Evolutionary conservation across 495 filamentous ascomycete genomes (phyloP), one percentile per base, ranked within the genome.

Genomic region (Talaromyces liani): DNA sequence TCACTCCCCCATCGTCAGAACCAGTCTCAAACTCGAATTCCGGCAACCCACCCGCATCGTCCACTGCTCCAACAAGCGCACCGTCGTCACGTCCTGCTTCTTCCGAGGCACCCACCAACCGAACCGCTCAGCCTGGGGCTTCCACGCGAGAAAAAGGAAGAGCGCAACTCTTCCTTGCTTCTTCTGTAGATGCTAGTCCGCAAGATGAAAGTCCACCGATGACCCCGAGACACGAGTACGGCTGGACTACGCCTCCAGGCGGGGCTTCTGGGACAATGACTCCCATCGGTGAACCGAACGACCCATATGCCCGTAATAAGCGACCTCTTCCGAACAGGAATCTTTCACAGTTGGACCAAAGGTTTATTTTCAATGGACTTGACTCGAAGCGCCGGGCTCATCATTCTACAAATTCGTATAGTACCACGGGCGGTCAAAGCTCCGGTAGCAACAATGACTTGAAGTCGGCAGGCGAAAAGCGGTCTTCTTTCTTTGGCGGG

Each of bases 291-390:
- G 92, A 96, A 36, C 85, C 78, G 25, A 90, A 96, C 72, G 92
- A 98, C 70, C 92, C 93, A 7, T 96, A 96, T 73, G 89, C 91
- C 16, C 88, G 91, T 62, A 88, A 84, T 69, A 93, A 88, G 68
- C 87, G 93, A 18, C 86, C 87, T 24, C 86, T 87, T 4, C 91
- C 91, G 67, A 75, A 85, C 24, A 86, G 84, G 64, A 86, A 88
- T 64, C 77, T 87, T 18, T 80, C 87, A 55, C 73, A 82, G 54
- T 87, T 97, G 49, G 93, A 98, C 68, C 80, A 88, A 24, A 84
- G 93, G 65, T 98, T 97, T 63, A 86, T 94, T 34, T 98, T 98
- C 69, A 85, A 81, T 69, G 71, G 79, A 34, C 79, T 79, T 57
- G 84, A 88, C 66, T 66, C 79, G n/a, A 81, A 80, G 58, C 78